Conservation (phyloP, 2,329 filamentous ascomycete genomes). For the Fusarium newnesense region DNA sequence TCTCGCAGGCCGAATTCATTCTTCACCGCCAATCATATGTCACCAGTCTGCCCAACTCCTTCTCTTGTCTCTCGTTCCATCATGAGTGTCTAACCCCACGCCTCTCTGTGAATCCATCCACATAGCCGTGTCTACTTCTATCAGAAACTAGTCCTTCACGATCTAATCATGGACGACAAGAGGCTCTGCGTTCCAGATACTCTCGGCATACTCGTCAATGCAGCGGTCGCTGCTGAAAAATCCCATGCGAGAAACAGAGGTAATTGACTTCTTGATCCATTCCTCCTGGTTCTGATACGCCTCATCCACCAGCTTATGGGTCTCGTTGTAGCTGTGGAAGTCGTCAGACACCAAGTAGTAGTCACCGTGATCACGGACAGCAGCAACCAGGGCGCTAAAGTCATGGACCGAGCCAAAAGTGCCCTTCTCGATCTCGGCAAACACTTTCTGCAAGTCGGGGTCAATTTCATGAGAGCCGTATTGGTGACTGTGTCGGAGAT, state of each 20-base stretch:
- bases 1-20: not conserved
- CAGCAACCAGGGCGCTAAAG: constrained; percentile 85
- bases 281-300: constrained; percentile 91
- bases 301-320: constrained; percentile 90
- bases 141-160: not conserved
- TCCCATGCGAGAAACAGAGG: constrained; percentile 90
- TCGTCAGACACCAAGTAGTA: constrained; percentile 98
- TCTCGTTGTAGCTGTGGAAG: constrained; percentile 94
- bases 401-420: constrained; percentile 82
- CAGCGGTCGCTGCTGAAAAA: constrained; percentile 97
- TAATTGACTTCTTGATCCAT: constrained; percentile 92
- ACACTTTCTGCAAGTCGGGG: constrained; percentile 80
- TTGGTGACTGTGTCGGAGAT: constrained; percentile 88
- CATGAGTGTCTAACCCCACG: not conserved
- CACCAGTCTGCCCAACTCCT: constrained; percentile 28
- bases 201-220: constrained; percentile 97
- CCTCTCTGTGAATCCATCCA: constrained; percentile 25
- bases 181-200: constrained; percentile 97
- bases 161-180: constrained; percentile 59
- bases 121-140: constrained; percentile 14
- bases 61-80: constrained; percentile 8
- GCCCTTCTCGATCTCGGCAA: constrained; percentile 81
- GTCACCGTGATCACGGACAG: constrained; percentile 92
- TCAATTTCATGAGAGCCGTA: constrained; percentile 86
- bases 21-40: not conserved